These are phyloP conservation scores for Persicaria maculosa DNA, from an alignment of 148 eudicot species.

Conservation along the genomic window DNA sequence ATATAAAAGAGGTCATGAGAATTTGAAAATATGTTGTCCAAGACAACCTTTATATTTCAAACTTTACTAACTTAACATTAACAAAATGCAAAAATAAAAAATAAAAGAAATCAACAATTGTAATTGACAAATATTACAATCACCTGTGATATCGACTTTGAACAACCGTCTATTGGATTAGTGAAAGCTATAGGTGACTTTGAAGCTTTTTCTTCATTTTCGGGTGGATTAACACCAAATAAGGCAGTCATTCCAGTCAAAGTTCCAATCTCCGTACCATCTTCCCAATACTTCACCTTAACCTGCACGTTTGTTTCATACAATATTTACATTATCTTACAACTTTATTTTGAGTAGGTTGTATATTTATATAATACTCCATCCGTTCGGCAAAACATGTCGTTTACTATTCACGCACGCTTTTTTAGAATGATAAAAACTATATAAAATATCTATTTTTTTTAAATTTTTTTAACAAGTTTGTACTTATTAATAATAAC, in stretches of 20 bases:
- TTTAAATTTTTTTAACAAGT: no score
- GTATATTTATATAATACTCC: no score
- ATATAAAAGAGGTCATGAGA: neutral
- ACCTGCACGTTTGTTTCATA: constrained; percentile 28
- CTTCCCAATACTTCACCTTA: constrained; percentile 54
- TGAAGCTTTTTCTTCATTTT: constrained; percentile 26
- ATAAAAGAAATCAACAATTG: neutral
- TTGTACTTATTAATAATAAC: no score
- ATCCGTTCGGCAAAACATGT: no score
- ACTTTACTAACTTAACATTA: neutral
- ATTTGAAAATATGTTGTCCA: neutral
- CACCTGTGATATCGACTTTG: constrained; percentile 47
- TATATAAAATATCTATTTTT: no score
- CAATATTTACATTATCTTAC: neutral
- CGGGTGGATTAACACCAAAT: constrained; percentile 62
- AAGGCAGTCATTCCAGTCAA: constrained; percentile 48
- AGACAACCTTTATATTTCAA: neutral
- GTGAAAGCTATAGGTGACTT: constrained; percentile 34
- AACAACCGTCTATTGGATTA: constrained; percentile 60
- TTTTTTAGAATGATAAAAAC: no score
- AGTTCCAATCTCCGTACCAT: constrained; percentile 46
- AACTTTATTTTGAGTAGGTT: no score
- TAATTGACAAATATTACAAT: neutral
- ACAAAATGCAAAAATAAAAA: neutral
- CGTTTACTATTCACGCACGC: no score